Percentiles rank a stretch among this genome's conserved stretches.
Evolutionary conservation across 345 rosid species (phyloP).

Genomic region (Angophora floribunda): DNA sequence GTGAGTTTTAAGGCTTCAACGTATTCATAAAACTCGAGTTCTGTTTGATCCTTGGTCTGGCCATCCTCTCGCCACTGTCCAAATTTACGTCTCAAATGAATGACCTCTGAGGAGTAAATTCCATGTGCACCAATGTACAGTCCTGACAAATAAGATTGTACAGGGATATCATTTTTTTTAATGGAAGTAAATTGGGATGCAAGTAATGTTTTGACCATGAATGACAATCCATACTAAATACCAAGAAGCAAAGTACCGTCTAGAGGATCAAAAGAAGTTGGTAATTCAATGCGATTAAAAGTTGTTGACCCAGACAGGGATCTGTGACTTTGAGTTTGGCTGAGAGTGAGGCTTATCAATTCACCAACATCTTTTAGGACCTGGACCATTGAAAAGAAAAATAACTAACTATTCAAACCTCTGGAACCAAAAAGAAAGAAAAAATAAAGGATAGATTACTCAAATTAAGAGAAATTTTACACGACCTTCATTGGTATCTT

Average conservation of each 20-base stretch:
- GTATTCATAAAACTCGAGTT: slow-evolving; percentile 86
- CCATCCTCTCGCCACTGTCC: slow-evolving; percentile 82
- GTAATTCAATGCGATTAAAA: slow-evolving; percentile 69
- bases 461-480: not conserved
- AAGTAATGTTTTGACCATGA: not conserved
- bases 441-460: not conserved
- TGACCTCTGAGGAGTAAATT: slow-evolving; percentile 77
- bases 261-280: slow-evolving; percentile 62
- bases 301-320: slow-evolving; percentile 75
- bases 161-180: not conserved
- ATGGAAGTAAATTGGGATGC: not conserved
- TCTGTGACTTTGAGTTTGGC: slow-evolving; percentile 59
- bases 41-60: slow-evolving; percentile 34
- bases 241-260: slow-evolving; percentile 31
- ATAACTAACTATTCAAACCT: not conserved
- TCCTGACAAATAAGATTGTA: slow-evolving; percentile 37
- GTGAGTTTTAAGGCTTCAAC: slow-evolving; percentile 86
- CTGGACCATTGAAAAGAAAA: slow-evolving; percentile 20
- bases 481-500: slow-evolving; percentile 87
- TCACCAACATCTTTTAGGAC: slow-evolving; percentile 83
- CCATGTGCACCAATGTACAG: slow-evolving; percentile 87
- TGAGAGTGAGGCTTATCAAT: slow-evolving; percentile 65
- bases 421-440: not conserved
- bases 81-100: slow-evolving; percentile 67
- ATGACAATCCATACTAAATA: not conserved